Evolutionary conservation across 345 rosid genomes (phyloP), one percentile per base, ranked within the genome.

Genomic region (Citrus medica): DNA sequence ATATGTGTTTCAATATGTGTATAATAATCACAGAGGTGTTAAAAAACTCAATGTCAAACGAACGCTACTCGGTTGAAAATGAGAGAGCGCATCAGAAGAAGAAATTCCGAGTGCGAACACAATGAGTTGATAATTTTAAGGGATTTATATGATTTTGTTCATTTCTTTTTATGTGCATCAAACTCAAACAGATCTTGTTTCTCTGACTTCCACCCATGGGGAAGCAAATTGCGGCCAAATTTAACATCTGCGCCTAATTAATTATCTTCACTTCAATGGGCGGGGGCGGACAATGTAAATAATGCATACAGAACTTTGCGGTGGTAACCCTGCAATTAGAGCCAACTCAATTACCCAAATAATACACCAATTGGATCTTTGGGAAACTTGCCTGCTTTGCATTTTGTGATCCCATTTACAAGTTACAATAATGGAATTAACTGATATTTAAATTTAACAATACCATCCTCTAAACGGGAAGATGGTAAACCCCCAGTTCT

Each of bases 401-500:
- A 42, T 42, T 46, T 75, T 72, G 58, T 65, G 66, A 76, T 78
- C 73, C 51, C 79, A 84, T 86, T 80, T 86, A 84, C 84, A 80
- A 66, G 35, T 80, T 86, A 84, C 84, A 80, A 66, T 53, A 78
- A 25, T 69, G 12, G 21, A 16, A 59, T 27, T 67, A 75, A 46
- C 79, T 25, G 37, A 40, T 48, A 75, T 53, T 67, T 24, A 37
- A 37, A 53, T 42, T 51, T 73, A 67, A 63, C 53, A 70, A 64
- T 73, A 62, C 78, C 55, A 76, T 65, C n/a, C 17, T 63, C 69
- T 77, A 61, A 69, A 79, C 51, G 77, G 68, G 78, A 63, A 69
- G 27, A 67, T 25, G 21, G 4, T 66, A 40, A 51, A 66, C 63
- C 89, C 85, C 86, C 77, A 2, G 30, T 69, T 21, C 66, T 63